Evolutionary conservation across 805 yeast species (phyloP).

Genomic region (Lipomyces starkeyi): DNA sequence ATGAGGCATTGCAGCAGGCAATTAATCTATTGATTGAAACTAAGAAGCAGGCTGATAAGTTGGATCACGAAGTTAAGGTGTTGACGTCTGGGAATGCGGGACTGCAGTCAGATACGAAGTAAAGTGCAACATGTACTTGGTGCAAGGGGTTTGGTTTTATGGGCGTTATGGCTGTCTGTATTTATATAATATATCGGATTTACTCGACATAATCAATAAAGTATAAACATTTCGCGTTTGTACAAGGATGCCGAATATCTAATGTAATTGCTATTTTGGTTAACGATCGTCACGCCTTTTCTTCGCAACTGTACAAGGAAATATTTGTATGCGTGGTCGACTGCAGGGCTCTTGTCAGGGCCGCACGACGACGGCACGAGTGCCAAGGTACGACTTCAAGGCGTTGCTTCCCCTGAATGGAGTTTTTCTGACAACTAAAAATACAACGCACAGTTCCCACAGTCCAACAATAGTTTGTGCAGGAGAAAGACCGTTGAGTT

Average conservation of each 20-base stretch:
- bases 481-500: neutral
- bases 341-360: no score
- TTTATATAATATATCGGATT: neutral
- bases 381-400: no score
- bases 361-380: no score
- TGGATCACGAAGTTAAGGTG: conserved; percentile 75
- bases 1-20: conserved; percentile 73
- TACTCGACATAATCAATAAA: neutral
- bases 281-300: no score
- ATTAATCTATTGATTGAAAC: conserved; percentile 78
- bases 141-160: neutral
- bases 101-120: neutral
- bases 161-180: neutral
- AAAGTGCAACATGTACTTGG: neutral
- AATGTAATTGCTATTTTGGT: no score
- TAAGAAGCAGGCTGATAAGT: conserved; percentile 84
- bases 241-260: no score
- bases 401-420: neutral
- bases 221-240: neutral
- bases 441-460: neutral
- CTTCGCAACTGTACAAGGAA: no score
- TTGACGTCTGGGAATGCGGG: neutral
- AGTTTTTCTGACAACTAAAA: neutral
- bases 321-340: no score
- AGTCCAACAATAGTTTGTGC: neutral